phyloP scores from a whole-genome alignment of 176 grass and related monocot species.

The Ensete glaucum region DNA sequence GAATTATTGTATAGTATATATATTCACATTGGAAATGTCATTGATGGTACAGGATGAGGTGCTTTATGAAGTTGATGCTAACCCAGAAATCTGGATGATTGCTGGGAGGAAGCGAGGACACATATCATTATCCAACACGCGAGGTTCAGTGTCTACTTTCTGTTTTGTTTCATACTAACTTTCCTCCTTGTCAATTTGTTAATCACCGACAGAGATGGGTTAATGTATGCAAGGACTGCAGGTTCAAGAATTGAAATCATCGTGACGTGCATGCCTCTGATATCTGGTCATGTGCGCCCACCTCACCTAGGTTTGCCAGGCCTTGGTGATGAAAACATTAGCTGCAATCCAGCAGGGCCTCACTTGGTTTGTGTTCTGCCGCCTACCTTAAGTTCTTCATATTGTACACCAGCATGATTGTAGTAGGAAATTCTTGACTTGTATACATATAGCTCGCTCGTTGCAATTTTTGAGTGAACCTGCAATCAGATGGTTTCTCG shows the following conservation, averaged over 20 bases:
- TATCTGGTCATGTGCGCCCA: constrained; percentile 84
- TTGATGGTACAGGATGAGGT: constrained; percentile 55
- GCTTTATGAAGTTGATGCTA: constrained; percentile 73
- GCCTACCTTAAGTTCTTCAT: constrained; percentile 85
- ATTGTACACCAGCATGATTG: constrained; percentile 78
- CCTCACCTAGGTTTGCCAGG: constrained; percentile 75
- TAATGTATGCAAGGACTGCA: constrained; percentile 28
- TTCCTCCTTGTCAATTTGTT: background rate
- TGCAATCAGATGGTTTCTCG: too few relatives aligned
- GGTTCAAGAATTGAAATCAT: constrained; percentile 94
- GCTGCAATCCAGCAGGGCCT: constrained; percentile 75
- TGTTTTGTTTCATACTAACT: background rate
- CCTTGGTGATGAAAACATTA: constrained; percentile 65
- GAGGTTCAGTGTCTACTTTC: constrained; percentile 31
- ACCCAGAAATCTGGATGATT: constrained; percentile 97
- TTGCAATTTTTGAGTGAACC: background rate
- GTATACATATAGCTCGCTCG: constrained; percentile 1
- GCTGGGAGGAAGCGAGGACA: constrained; percentile 93
- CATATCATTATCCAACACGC: constrained; percentile 45
- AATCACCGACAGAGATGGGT: background rate
- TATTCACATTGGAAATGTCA: background rate
- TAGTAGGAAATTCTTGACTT: background rate
- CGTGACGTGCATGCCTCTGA: constrained; percentile 73
- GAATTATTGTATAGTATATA: background rate
- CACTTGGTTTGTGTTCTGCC: constrained; percentile 92